phyloP scores from a whole-genome alignment of 129 eudicot genomes.

The Helianthus tuberosus region DNA sequence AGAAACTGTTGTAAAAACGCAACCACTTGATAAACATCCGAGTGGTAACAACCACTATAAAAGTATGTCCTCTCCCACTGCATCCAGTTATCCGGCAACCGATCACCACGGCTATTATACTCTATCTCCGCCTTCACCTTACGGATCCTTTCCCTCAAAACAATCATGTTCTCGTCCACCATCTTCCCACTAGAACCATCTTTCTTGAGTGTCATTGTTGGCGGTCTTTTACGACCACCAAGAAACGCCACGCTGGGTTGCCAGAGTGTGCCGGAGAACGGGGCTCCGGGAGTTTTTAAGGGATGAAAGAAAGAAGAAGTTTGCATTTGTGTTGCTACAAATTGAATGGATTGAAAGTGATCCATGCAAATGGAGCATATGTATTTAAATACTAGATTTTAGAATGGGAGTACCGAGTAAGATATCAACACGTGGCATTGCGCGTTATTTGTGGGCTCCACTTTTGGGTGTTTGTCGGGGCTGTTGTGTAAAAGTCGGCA shows the following conservation, averaged over 20 bases:
- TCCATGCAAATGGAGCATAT: slow-evolving; percentile 15
- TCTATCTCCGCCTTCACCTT: slow-evolving; percentile 30
- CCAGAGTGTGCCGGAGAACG: slow-evolving; percentile 16
- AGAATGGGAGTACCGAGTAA: no score
- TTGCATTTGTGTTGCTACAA: slow-evolving; percentile 9
- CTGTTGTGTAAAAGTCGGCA: no score
- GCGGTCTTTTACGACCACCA: not conserved
- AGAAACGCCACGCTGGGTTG: not conserved
- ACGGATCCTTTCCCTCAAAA: slow-evolving; percentile 51
- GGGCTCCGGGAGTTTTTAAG: slow-evolving; percentile 16
- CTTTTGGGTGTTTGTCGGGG: no score
- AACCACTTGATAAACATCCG: slow-evolving; percentile 45
- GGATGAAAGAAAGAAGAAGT: slow-evolving; percentile 17
- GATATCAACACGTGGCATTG: no score
- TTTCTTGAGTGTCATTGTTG: slow-evolving; percentile 25
- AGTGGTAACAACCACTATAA: slow-evolving; percentile 32
- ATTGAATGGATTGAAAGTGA: not conserved
- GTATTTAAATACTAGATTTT: not conserved
- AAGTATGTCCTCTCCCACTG: slow-evolving; percentile 50
- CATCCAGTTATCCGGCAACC: slow-evolving; percentile 49
- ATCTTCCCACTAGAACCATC: slow-evolving; percentile 12
- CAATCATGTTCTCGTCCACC: slow-evolving; percentile 47
- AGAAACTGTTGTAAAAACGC: slow-evolving; percentile 42
- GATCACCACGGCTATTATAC: not conserved
- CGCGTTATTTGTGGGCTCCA: no score